Conservation (phyloP, 257 asterid species). For the Scutellaria baicalensis region DNA sequence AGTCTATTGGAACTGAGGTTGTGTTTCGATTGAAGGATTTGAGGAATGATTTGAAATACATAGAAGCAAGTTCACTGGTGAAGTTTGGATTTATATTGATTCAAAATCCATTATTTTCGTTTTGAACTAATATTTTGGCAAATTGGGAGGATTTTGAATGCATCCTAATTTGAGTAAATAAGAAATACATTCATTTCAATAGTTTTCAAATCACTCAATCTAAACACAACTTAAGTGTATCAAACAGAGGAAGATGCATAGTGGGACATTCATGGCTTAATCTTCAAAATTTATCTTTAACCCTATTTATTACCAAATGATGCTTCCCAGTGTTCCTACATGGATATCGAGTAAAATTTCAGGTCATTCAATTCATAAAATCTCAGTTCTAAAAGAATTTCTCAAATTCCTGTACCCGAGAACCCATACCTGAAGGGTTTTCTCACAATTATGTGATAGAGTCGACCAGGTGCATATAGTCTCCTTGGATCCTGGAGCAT, state of each 20-base stretch:
- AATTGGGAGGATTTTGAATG: too few relatives aligned
- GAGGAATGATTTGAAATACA: too few relatives aligned
- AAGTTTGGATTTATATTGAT: too few relatives aligned
- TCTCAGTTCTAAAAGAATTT: background rate
- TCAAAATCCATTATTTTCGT: too few relatives aligned
- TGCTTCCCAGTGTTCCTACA: background rate
- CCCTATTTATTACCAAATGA: background rate
- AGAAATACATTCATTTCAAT: too few relatives aligned
- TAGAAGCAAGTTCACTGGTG: too few relatives aligned
- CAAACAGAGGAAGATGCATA: background rate
- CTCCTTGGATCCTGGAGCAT: slow-evolving; percentile 96
- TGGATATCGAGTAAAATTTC: background rate
- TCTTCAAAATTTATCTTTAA: background rate
- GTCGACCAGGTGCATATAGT: slow-evolving; percentile 97
- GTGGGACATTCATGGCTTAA: background rate
- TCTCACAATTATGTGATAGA: slow-evolving; percentile 83
- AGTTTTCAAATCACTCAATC: too few relatives aligned
- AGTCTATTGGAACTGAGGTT: background rate
- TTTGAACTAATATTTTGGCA: too few relatives aligned
- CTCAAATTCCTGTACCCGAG: background rate
- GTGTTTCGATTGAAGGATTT: too few relatives aligned
- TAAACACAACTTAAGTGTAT: background rate
- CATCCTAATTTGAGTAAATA: too few relatives aligned
- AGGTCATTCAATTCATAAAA: background rate
- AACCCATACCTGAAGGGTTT: slow-evolving; percentile 78